phyloP scores from a whole-genome alignment of 2,329 filamentous ascomycete genomes.

The Ascochyta lentis region DNA sequence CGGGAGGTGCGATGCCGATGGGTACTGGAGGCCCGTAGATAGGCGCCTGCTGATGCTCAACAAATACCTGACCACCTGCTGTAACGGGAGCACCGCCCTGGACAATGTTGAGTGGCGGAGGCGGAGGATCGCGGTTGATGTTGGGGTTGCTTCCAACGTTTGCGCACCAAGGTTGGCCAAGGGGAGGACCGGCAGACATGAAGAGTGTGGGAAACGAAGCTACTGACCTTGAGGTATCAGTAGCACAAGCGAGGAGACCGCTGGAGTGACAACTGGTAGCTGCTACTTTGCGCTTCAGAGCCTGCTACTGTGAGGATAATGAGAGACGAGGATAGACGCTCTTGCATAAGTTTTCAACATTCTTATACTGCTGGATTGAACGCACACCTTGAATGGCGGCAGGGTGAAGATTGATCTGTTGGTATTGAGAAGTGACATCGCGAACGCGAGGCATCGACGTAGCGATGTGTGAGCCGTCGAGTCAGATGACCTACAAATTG shows the following conservation, averaged over 20 bases:
- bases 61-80: conserved; percentile 22
- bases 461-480: neutral
- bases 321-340: neutral
- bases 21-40: conserved; percentile 31
- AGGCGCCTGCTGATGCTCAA: conserved; percentile 33
- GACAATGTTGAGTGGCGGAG: conserved; percentile 32
- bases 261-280: neutral
- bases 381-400: conserved; percentile 3
- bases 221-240: neutral
- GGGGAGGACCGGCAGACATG: conserved; percentile 40
- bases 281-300: neutral
- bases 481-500: neutral
- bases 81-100: conserved; percentile 17
- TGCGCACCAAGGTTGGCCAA: conserved; percentile 35
- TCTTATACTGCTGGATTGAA: neutral
- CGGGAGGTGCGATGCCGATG: conserved; percentile 28
- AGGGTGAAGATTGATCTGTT: conserved; percentile 25
- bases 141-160: conserved; percentile 45
- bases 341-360: neutral
- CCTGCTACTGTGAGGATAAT: neutral
- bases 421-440: neutral
- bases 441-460: conserved; percentile 18
- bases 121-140: conserved; percentile 43
- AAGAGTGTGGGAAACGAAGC: neutral
- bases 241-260: neutral